Base-by-base conservation (phyloP, 495 filamentous ascomycete genomes). In the Penicillium steckii region DNA sequence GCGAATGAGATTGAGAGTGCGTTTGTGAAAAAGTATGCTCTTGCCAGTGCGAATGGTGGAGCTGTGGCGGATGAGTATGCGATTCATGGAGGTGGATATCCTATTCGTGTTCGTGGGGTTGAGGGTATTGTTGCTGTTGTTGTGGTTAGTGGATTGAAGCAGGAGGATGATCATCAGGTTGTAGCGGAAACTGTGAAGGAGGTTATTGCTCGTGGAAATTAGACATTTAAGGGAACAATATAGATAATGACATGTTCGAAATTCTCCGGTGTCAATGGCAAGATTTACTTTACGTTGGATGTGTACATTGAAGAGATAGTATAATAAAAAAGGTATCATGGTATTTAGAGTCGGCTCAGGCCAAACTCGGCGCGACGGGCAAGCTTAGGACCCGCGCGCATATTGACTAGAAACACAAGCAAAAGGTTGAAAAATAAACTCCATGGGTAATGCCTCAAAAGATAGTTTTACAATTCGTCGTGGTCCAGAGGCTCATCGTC, bases 381-480 rank as follows among this genome's bases (percentile, higher is more conserved):
- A 41, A 55, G 48, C 46, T 41, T 42, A 13, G n/a, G 52, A 37
- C 60, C 45, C 43, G 46, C 52, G 45, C 41, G 41, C 30, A 44
- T 58, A 53, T 25, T 52, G 29, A 60, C 42, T 53, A 64, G 47
- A 60, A 60, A 57, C 56, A 62, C 45, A 62, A 57, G 58, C 56
- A 33, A 55, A 59, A 57, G 56, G 50, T 52, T 44, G 52, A 37
- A 27, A 56, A 35, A 38, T 61, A 63, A 77, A 73, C 74, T 74
- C 74, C 74, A 63, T 63, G 64, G 55, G 44, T 64, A 72, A 72
- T 65, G 68, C 66, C 69, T 69, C 64, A 63, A 57, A 58, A 66
- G 56, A 62, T 68, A 69, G 69, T 70, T 71, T 74, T 91, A 98
- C 80, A 98, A 75, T 82, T 98, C 94, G 65, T 97, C 95, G 70